Base-by-base conservation (phyloP, 257 asterid species). In the Pogostemon cablin region DNA sequence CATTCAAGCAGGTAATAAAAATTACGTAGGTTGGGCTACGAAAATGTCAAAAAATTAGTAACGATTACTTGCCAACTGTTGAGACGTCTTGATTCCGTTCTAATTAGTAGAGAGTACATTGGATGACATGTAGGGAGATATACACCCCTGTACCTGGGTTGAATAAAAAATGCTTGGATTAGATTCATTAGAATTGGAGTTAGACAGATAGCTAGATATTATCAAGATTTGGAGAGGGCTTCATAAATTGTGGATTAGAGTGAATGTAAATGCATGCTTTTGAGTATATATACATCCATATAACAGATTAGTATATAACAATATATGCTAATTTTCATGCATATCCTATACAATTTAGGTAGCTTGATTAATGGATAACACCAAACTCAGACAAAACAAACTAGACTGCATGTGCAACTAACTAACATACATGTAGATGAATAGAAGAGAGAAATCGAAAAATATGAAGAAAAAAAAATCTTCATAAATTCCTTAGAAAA, bases 71-170 rank as follows among this genome's bases (percentile, higher is more conserved):
- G 59, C 46, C 62, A 37, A 62, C 41, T 34, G 52, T 46, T 12
- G 12, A 25, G 44, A 70, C 59, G 47, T 58, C 43, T 57, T 49
- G 66, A 60, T 69, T 68, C 42, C 75, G 7, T 54, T 17, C 78
- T 87, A 86, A 74, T 78, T 83, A 74, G 79, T 65, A 62, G 93
- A 77, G 63, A 92, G 79, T 12, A 86, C 93, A 68, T 92, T 84
- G 7, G 86, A 77, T 32, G 96, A 83, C 95, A 90, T 80, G 90
- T 90, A 88, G 2, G 97, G 98, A 3, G 96, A 88, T 62, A 83
- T 53, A 67, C 95, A 90, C 55, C 97, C 98, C 72, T 85, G 96
- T 55, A 90, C 95, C 98, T 93, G 93, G 35, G 25, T 4, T 11
- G 34, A 55, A 3, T 34, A 20, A 62, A 52, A 59, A 59, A 15